Base-by-base conservation (phyloP, 192 early-diverging fungal genomes). In the Thoreauomyces humboldtii region DNA sequence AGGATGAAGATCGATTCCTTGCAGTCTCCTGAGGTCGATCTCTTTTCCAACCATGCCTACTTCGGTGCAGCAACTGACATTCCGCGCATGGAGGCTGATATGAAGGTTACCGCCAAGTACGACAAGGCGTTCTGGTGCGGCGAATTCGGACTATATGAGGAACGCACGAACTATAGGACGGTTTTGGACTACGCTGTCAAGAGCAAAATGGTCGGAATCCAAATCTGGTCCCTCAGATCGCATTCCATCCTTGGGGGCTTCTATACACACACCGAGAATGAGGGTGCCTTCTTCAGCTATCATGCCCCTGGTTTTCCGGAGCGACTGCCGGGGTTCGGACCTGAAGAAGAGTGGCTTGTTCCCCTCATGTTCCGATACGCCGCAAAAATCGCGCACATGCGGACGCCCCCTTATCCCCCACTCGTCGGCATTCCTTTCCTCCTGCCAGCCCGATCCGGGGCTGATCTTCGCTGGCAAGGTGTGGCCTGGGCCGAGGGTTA, bases 231-330 rank as follows among this genome's bases (percentile, higher is more conserved):
- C 19, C 51, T 74, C 15, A 55, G 73, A 17, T 65, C 24, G 28
- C 73, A 56, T 24, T 25, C 38, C 27, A 19, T 46, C n/a, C 27
- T 50, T 7, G 73, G 73, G 2, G 73, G 73, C 3, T 71, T 74
- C 41, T 74, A 70, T 32, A 57, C 50, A 17, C 73, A 74, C 64
- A 36, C 2, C 29, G 73, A 74, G 54, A 52, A 52, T 17, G 61
- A 17, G 4, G 22, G 22, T 9, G 47, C 7, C 17, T 64, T 37
- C 36, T 42, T 43, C 1, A 33, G 67, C 37, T 71, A 61, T n/a
- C 72, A 74, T 55, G 28, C n/a, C 24, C 72, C 72, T 15, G 72
- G 72, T 27, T 74, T 70, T 36, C 37, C 59, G 17, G 38, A n/a
- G 41, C 31, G 34, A 12, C 24, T 21, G n/a, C 38, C 43, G 12